Conservation (phyloP, 345 rosid genomes). For the Microcos paniculata region DNA sequence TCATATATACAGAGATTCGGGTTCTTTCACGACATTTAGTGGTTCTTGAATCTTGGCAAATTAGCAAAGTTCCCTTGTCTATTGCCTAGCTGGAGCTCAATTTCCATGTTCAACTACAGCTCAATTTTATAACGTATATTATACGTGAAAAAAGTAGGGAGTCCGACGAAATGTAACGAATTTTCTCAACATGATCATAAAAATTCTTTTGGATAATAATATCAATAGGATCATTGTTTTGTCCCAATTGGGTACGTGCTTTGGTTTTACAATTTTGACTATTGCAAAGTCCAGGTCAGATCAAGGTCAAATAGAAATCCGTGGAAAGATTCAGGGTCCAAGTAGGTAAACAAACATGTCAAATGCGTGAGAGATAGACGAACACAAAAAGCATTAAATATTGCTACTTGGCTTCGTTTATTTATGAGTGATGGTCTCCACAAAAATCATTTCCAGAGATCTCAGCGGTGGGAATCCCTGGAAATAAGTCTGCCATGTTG, state of each 20-base stretch:
- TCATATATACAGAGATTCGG: too few relatives aligned
- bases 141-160: too few relatives aligned
- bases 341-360: not conserved
- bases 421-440: constrained; percentile 14
- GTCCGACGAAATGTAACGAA: too few relatives aligned
- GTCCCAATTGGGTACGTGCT: not conserved
- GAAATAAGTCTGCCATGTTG: not conserved
- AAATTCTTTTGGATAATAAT: too few relatives aligned
- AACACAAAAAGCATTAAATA: not conserved
- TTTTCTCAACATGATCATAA: too few relatives aligned
- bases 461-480: not conserved
- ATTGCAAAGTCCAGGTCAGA: not conserved
- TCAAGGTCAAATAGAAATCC: constrained; percentile 1
- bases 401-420: not conserved
- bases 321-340: constrained; percentile 8
- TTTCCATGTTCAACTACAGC: too few relatives aligned
- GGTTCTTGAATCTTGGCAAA: not conserved
- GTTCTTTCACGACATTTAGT: not conserved
- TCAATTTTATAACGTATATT: too few relatives aligned
- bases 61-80: not conserved
- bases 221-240: not conserved
- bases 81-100: too few relatives aligned
- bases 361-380: not conserved
- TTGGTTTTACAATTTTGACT: not conserved
- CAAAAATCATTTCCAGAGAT: constrained; percentile 9